Evolutionary conservation across 176 grass and related monocot genomes (phyloP).

Genomic region (Rhynchospora pubera): DNA sequence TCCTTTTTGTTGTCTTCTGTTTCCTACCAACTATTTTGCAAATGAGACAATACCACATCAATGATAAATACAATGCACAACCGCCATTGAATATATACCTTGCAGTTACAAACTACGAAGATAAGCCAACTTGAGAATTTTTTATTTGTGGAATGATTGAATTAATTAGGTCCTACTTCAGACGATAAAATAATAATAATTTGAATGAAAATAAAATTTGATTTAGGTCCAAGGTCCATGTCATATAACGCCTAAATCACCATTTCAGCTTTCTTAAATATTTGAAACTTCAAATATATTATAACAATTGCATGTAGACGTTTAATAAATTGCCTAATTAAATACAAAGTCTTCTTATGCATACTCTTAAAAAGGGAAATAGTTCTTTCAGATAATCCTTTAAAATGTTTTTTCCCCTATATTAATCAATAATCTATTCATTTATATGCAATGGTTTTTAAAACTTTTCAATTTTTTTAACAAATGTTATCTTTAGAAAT

Average conservation of each 20-base stretch:
- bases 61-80: background rate
- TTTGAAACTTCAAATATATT: background rate
- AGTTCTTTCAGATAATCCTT: no score
- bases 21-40: background rate
- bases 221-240: slow-evolving; percentile 3
- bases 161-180: background rate
- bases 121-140: background rate
- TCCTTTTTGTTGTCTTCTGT: background rate
- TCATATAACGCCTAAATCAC: background rate
- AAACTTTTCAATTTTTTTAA: no score
- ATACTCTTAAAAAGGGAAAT: no score
- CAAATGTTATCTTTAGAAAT: no score
- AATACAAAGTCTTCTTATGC: no score
- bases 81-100: background rate
- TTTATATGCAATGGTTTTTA: no score
- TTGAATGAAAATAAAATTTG: background rate
- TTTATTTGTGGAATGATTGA: slow-evolving; percentile 14
- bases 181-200: background rate
- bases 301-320: no score
- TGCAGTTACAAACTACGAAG: background rate
- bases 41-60: background rate
- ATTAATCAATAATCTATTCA: no score
- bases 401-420: no score
- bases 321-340: no score
- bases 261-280: background rate